These are phyloP conservation scores for Gamsiella multidivaricata DNA, from an alignment of 192 early-diverging fungal species.

Conservation along the genomic window DNA sequence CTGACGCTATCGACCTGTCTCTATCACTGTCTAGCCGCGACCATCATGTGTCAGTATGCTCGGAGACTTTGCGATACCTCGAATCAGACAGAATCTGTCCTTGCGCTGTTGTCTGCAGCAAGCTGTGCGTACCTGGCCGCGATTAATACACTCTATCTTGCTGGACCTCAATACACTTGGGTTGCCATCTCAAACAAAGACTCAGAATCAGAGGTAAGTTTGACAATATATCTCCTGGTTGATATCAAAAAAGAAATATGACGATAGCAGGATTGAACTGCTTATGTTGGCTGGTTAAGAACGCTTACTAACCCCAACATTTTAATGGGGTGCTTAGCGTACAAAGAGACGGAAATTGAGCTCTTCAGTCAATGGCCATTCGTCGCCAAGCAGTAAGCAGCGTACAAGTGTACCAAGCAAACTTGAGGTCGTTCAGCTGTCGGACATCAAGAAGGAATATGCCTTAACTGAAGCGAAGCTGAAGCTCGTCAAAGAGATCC, in stretches of 20 bases:
- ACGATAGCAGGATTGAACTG: too few species aligned
- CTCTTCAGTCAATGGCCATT: not conserved
- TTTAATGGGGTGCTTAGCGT: not conserved
- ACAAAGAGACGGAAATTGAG: slow-evolving; percentile 15
- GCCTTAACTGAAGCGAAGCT: slow-evolving; percentile 28
- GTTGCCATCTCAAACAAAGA: slow-evolving; percentile 7
- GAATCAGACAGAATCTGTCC: slow-evolving; percentile 3
- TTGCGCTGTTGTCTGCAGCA: slow-evolving; percentile 5
- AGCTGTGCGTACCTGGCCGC: slow-evolving; percentile 20
- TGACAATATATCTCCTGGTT: too few species aligned
- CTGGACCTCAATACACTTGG: slow-evolving; percentile 30
- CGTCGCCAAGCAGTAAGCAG: not conserved
- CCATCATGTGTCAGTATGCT: slow-evolving; percentile 43
- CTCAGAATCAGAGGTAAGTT: slow-evolving; percentile 10
- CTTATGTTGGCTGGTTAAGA: too few species aligned
- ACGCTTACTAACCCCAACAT: too few species aligned
- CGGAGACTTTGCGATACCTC: slow-evolving; percentile 10
- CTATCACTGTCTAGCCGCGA: slow-evolving; percentile 25
- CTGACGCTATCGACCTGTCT: too few species aligned
- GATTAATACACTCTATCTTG: slow-evolving; percentile 40
- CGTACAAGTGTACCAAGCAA: slow-evolving; percentile 1
- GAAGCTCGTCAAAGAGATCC: slow-evolving; percentile 18
- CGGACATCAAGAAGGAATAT: slow-evolving; percentile 25
- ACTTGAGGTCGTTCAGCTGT: slow-evolving; percentile 17
- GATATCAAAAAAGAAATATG: too few species aligned